Evolutionary conservation across 2,329 filamentous ascomycete genomes (phyloP), one percentile per base, ranked within the genome.

Genomic region (Microdochium nivale): DNA sequence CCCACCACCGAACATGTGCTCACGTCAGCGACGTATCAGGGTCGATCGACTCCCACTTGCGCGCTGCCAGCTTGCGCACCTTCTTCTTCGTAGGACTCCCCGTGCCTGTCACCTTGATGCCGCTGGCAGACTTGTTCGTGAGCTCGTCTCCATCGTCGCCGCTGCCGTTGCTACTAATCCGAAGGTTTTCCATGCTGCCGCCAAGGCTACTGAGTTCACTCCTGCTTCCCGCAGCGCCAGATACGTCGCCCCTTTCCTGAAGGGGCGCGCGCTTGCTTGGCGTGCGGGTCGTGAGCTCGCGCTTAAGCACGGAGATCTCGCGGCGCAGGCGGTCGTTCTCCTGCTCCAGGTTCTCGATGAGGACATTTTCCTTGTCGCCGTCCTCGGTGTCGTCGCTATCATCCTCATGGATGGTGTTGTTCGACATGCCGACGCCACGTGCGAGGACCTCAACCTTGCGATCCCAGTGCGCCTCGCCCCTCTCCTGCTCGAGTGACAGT

Each of bases 401-500:
- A 37, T 77, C 70, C 67, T 52, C 72, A 66, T 67, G 72, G 56
- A 67, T 69, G 59, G 76, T 71, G 10, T 30, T 30, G 58, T 60
- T 57, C 63, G 66, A 72, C 68, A 68, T 75, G 58, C 69, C 71
- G 58, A 78, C 73, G 14, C 80, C 79, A 50, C 79, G 73, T 51
- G 82, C 78, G 32, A 88, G 70, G 23, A 90, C 77, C 53, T 90
- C 92, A 8, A 95, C 78, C 70, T 99, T 99, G 58, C 82, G 82
- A 66, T 97, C 91, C 63, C 94, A 80, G 67, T 95, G 89, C 64
- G 88, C 88, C 54, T 96, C 90, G 50, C 84, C 83, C 46, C 83
- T 80, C 59, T 95, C 90, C 55, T 83, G 79, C 65, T 96, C 90
- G 4, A 86, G 81, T 19, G 88, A 86, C 66, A 90, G 80, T 0